phyloP scores from a whole-genome alignment of 2,329 filamentous ascomycete species.

The Hypoxylon sp. region DNA sequence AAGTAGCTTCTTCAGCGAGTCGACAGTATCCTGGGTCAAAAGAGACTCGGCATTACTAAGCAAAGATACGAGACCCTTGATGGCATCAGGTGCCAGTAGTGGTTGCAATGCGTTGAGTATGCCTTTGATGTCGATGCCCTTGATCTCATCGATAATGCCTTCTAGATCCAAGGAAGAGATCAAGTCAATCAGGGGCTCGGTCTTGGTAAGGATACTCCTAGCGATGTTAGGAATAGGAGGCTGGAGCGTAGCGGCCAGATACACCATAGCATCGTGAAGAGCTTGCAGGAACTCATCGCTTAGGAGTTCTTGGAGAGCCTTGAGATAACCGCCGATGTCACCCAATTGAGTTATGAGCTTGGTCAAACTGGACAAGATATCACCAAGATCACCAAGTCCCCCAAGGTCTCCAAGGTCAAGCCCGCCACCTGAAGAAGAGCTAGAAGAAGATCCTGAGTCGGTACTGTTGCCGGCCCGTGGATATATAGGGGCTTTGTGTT shows the following conservation, averaged over 20 bases:
- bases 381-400: conserved; percentile 50
- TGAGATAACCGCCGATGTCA: conserved; percentile 51
- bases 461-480: conserved; percentile 48
- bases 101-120: conserved; percentile 55
- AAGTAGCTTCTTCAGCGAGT: conserved; percentile 47
- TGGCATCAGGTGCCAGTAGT: conserved; percentile 51
- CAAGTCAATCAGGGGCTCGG: conserved; percentile 51
- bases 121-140: conserved; percentile 55
- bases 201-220: conserved; percentile 51
- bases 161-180: conserved; percentile 50
- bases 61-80: conserved; percentile 55
- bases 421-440: conserved; percentile 38
- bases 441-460: conserved; percentile 38
- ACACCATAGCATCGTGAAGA: conserved; percentile 60
- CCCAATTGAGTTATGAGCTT: conserved; percentile 49
- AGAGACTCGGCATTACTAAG: conserved; percentile 57
- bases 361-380: conserved; percentile 48
- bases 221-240: conserved; percentile 56
- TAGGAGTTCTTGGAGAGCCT: conserved; percentile 54
- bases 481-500: conserved; percentile 50
- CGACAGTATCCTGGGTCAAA: conserved; percentile 52
- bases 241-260: conserved; percentile 57
- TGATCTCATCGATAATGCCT: conserved; percentile 50
- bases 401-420: conserved; percentile 41
- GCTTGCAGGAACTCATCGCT: conserved; percentile 59